These are phyloP conservation scores for Kodamaea laetipori DNA, from an alignment of 805 yeast species.

Conservation along the genomic window DNA sequence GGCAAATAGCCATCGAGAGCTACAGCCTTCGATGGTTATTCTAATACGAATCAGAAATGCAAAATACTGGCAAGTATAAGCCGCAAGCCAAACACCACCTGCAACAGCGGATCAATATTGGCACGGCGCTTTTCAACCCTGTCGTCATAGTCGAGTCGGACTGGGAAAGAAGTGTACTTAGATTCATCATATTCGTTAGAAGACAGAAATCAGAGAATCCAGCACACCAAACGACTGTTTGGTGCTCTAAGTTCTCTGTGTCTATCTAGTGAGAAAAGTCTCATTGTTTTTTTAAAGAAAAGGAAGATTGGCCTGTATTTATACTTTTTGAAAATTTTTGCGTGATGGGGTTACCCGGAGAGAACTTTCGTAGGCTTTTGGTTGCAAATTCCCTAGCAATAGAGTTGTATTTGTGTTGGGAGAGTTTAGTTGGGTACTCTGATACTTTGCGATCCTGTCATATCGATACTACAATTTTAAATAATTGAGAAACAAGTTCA, in stretches of 20 bases:
- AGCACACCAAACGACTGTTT: conserved; percentile 9
- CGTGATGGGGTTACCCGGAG: conserved; percentile 13
- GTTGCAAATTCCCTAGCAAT: too few relatives aligned
- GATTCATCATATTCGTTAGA: conserved; percentile 42
- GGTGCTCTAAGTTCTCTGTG: conserved; percentile 1
- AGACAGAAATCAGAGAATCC: conserved; percentile 8
- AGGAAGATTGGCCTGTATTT: conserved; percentile 5
- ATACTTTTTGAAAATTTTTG: conserved; percentile 13
- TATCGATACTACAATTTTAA: too few relatives aligned
- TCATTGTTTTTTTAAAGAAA: neutral
- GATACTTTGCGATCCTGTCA: too few relatives aligned
- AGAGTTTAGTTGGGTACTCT: too few relatives aligned
- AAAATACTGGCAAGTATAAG: conserved; percentile 88
- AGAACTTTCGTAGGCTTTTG: neutral
- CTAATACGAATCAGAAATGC: conserved; percentile 56
- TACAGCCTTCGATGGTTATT: conserved; percentile 13
- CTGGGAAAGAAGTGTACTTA: conserved; percentile 85
- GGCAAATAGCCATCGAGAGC: conserved; percentile 15
- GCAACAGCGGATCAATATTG: conserved; percentile 40
- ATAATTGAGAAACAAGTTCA: too few relatives aligned
- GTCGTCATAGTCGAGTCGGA: conserved; percentile 93
- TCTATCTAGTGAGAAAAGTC: conserved; percentile 1
- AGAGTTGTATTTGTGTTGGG: too few relatives aligned
- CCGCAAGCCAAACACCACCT: conserved; percentile 44
- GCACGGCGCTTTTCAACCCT: conserved; percentile 61